Evolutionary conservation across 2,329 filamentous ascomycete genomes (phyloP).

Genomic region (Claviceps capensis): DNA sequence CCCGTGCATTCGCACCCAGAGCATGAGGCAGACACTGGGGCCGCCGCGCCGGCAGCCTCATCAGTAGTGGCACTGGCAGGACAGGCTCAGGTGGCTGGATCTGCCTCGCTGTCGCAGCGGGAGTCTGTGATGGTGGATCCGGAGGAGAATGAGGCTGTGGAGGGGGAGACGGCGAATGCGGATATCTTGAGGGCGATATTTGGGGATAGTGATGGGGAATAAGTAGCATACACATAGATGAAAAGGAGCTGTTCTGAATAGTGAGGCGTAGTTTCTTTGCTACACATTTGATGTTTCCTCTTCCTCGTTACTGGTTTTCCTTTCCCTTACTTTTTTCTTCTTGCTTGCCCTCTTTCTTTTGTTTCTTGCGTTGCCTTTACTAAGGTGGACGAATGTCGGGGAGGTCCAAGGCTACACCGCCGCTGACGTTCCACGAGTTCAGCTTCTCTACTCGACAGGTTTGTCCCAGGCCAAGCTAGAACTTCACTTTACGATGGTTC

Average conservation of each 20-base stretch:
- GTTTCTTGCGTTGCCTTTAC: background rate
- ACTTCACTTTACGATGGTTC: too few species aligned
- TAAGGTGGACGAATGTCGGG: too few species aligned
- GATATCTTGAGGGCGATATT: constrained; percentile 88
- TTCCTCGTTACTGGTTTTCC: too few species aligned
- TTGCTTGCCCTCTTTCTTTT: background rate
- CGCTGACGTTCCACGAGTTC: too few species aligned
- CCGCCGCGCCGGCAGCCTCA: background rate
- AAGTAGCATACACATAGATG: background rate
- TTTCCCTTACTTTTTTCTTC: background rate
- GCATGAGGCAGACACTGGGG: constrained; percentile 17
- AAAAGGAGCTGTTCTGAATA: too few species aligned
- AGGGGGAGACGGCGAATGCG: constrained; percentile 60
- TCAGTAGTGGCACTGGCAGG: background rate
- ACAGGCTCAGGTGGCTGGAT: background rate
- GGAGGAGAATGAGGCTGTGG: constrained; percentile 53
- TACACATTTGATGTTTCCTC: background rate
- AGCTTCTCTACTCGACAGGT: too few species aligned
- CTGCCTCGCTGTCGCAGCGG: background rate
- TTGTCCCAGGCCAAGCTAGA: too few species aligned
- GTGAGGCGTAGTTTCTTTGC: background rate
- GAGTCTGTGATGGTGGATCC: constrained; percentile 40
- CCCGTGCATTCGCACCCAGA: constrained; percentile 54
- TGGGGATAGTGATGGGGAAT: constrained; percentile 68
- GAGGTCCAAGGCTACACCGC: too few species aligned